Evolutionary conservation across 2,329 filamentous ascomycete species (phyloP), one percentile per base, ranked within the genome.

Genomic region (Trichoderma sp.): DNA sequence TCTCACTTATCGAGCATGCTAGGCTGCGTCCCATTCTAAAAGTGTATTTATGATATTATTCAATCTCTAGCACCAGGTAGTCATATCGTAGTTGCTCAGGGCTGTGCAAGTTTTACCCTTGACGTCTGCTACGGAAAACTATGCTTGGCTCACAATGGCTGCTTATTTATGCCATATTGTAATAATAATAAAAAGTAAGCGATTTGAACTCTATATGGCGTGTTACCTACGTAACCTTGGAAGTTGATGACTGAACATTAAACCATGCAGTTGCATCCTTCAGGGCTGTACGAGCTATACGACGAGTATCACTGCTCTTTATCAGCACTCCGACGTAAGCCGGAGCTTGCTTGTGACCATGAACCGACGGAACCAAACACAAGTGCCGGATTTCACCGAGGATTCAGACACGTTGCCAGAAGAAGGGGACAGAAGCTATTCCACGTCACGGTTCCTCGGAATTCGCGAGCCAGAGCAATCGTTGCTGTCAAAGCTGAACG

Each of bases 321-420:
- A 35, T 47, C 60, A 53, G 10, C 8, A 49, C n/a, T 31, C 16
- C 52, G 60, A 63, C 60, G 60, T 53, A 52, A 47, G 47, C 60
- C 5, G 29, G 21, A 53, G 52, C 16, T 21, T 53, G 60, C 60
- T 47, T 63, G 43, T 37, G 47, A 16, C 21, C 33, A 52, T 4
- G 21, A 24, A 40, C 47, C 37, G 43, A 53, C 35, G 2, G 2
- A 47, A 21, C 31, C 35, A 31, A 63, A 63, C 47, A 31, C 43
- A 53, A 53, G 47, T 31, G 60, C 60, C 60, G 60, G 24, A 33
- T n/a, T 53, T 40, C 19, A n/a, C 35, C 53, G n/a, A 63, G 60
- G 31, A 53, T 63, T 37, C 27, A 47, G 60, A 37, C 60, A 63
- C 60, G 60, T 63, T 21, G 49, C 43, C 16, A 27, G 7, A 55